Percentiles rank a stretch among this genome's conserved stretches.
Conservation (phyloP, 768 basidiomycete genomes). For the Basidioascus undulatus region DNA sequence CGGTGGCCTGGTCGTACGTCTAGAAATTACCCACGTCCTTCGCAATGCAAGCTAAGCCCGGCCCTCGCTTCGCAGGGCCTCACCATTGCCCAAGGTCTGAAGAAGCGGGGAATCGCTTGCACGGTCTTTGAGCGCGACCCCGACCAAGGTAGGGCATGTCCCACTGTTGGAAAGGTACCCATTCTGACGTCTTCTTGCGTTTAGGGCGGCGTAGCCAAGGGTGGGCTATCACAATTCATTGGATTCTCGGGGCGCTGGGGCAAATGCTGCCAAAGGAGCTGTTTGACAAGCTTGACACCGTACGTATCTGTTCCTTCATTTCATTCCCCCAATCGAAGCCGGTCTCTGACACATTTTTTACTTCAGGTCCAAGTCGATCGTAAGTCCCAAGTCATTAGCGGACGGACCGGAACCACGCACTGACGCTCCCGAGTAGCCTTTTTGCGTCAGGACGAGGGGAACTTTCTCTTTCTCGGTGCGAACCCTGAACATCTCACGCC, state of each 20-base stretch:
- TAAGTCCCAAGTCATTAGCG: no score
- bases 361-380: background rate
- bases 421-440: no score
- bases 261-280: slow-evolving; percentile 1
- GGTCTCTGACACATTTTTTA: no score
- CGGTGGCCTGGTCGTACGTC: background rate
- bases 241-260: background rate
- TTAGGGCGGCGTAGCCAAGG: background rate
- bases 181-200: no score
- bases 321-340: background rate
- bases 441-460: background rate
- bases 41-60: no score
- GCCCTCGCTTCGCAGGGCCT: no score
- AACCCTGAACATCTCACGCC: no score
- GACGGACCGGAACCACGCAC: no score
- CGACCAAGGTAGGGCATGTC: no score
- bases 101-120: background rate
- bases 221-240: background rate
- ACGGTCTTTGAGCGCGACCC: background rate
- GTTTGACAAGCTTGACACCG: background rate
- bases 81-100: background rate
- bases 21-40: no score
- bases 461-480: background rate
- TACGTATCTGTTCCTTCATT: background rate
- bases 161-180: no score